Conservation (phyloP, 2,329 filamentous ascomycete genomes). For the Penicillium sp. region DNA sequence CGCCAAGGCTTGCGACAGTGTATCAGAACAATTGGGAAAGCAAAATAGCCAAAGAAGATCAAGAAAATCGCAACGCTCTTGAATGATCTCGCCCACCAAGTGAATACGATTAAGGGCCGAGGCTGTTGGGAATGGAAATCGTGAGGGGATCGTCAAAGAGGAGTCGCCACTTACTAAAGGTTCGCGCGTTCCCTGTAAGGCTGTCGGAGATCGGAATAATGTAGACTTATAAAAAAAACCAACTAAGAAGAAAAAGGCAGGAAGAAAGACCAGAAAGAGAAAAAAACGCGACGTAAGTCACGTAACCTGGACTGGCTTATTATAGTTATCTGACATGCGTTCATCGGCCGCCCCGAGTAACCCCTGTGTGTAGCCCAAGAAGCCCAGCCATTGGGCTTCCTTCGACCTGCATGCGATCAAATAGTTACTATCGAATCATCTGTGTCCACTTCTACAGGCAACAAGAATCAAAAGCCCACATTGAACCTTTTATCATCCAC, state of each 20-base stretch:
- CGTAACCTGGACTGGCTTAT: neutral
- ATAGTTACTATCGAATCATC: neutral
- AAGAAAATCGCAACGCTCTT: neutral
- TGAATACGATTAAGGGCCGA: neutral
- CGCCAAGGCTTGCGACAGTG: slow-evolving; percentile 18
- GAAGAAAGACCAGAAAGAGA: neutral
- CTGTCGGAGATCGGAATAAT: neutral
- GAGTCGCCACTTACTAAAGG: slow-evolving; percentile 13
- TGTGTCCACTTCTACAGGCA: no score
- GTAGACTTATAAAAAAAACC: neutral
- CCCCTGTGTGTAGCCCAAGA: slow-evolving; percentile 4
- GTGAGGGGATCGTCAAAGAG: neutral
- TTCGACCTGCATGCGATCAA: neutral
- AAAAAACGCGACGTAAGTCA: neutral
- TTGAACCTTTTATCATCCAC: no score
- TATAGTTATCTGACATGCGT: slow-evolving; percentile 18
- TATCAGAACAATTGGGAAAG: neutral
- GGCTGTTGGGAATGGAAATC: neutral
- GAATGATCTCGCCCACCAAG: neutral
- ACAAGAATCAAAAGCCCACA: no score
- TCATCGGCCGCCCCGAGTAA: slow-evolving; percentile 9
- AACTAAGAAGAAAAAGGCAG: neutral
- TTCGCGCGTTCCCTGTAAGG: slow-evolving; percentile 11
- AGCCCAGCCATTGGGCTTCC: slow-evolving; percentile 1
- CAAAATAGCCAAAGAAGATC: neutral